Percentiles rank a stretch among this genome's conserved stretches.
phyloP scores from a whole-genome alignment of 768 basidiomycete genomes.

The Heimioporus sp. region DNA sequence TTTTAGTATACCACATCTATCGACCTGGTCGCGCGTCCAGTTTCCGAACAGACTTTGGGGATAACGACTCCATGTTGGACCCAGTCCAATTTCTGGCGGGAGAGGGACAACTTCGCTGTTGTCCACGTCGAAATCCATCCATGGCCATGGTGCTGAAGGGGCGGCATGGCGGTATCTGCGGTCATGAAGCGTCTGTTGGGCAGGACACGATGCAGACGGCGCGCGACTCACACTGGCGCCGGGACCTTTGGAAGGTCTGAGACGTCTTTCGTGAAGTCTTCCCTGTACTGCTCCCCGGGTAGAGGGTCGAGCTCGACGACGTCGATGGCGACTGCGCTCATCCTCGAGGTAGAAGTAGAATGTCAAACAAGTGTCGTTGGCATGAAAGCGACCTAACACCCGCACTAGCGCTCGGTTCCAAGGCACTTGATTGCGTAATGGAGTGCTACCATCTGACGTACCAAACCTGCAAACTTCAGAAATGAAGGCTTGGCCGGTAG shows the following conservation, averaged over 20 bases:
- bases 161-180: slow-evolving; percentile 37
- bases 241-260: slow-evolving; percentile 20
- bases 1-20: slow-evolving; percentile 28
- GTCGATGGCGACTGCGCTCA: slow-evolving; percentile 9
- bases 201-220: neutral
- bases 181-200: neutral
- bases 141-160: slow-evolving; percentile 43
- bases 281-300: slow-evolving; percentile 4
- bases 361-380: neutral
- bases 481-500: too few species aligned
- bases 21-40: slow-evolving; percentile 34
- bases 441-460: too few species aligned
- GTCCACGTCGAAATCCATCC: slow-evolving; percentile 37
- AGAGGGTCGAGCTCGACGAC: neutral
- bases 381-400: slow-evolving; percentile 1
- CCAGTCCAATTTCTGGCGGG: slow-evolving; percentile 10
- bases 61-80: slow-evolving; percentile 26
- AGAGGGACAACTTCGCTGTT: slow-evolving; percentile 13
- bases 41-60: slow-evolving; percentile 34
- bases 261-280: slow-evolving; percentile 8
- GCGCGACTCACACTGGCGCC: slow-evolving; percentile 23
- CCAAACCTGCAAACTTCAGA: too few species aligned
- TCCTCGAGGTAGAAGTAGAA: slow-evolving; percentile 9
- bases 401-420: slow-evolving; percentile 8
- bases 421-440: slow-evolving; percentile 10